Conservation (phyloP, 306 rosid species). For the Neltuma alba region DNA sequence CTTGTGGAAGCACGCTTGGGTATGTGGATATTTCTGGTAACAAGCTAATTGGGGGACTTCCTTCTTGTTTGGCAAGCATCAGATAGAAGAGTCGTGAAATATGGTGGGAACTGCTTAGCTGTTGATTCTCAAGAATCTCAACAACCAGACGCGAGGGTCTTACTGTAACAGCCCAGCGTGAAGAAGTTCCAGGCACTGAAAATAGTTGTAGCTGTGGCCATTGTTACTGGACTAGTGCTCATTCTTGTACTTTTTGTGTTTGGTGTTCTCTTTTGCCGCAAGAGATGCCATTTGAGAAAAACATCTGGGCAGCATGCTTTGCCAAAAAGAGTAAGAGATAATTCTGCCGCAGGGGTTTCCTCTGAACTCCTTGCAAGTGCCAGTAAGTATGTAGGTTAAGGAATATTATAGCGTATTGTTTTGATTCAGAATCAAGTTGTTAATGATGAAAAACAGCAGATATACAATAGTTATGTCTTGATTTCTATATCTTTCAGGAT, state of each 20-base stretch:
- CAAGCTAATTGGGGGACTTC: constrained; percentile 70
- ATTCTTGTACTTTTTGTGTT: constrained; percentile 48
- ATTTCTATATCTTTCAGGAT: constrained; percentile 47
- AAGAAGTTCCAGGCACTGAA: constrained; percentile 46
- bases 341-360: constrained; percentile 59
- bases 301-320: constrained; percentile 37
- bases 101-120: constrained; percentile 72
- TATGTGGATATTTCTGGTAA: constrained; percentile 79
- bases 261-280: constrained; percentile 49
- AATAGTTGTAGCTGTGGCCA: constrained; percentile 43
- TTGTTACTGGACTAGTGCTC: constrained; percentile 49
- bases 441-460: background rate
- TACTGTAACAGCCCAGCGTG: constrained; percentile 56
- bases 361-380: constrained; percentile 75
- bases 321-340: constrained; percentile 60
- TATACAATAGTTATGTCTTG: background rate
- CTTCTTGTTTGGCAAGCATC: constrained; percentile 71
- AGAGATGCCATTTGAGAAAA: constrained; percentile 45
- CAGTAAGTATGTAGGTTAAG: constrained; percentile 62
- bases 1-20: constrained; percentile 75
- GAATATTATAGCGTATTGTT: background rate
- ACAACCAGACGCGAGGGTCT: constrained; percentile 59
- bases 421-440: background rate
- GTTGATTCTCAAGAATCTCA: constrained; percentile 48
- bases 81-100: constrained; percentile 56